These are phyloP conservation scores for Trametes cingulata DNA, from an alignment of 768 basidiomycete species.

Conservation along the genomic window DNA sequence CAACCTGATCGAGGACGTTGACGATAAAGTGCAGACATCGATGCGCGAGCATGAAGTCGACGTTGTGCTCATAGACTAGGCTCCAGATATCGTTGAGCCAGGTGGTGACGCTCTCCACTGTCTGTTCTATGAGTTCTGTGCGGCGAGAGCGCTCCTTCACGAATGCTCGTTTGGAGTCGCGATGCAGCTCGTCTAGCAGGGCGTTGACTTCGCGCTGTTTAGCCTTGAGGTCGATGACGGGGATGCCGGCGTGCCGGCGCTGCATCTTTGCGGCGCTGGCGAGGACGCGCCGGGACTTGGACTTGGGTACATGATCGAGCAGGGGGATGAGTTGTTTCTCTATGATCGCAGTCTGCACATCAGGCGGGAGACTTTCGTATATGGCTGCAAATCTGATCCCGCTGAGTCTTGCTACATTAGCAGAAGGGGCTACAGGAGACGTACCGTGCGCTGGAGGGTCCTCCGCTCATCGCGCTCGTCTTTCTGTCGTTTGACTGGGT, in stretches of 20 bases:
- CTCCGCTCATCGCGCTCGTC: background rate
- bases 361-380: slow-evolving; percentile 53
- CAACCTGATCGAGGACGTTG: slow-evolving; percentile 48
- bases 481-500: background rate
- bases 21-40: slow-evolving; percentile 53
- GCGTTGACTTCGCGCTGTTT: slow-evolving; percentile 57
- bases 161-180: slow-evolving; percentile 53
- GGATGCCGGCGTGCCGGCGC: slow-evolving; percentile 41
- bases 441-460: slow-evolving; percentile 5
- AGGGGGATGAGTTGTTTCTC: slow-evolving; percentile 52
- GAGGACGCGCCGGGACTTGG: slow-evolving; percentile 40
- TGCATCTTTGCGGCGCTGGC: slow-evolving; percentile 44
- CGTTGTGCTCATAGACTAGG: slow-evolving; percentile 57
- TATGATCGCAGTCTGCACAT: slow-evolving; percentile 50
- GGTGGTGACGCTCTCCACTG: slow-evolving; percentile 51
- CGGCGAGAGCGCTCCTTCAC: slow-evolving; percentile 54
- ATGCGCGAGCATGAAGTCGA: slow-evolving; percentile 54
- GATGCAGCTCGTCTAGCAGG: slow-evolving; percentile 53
- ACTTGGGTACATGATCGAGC: slow-evolving; percentile 44
- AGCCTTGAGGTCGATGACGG: slow-evolving; percentile 49
- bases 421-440: background rate
- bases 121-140: slow-evolving; percentile 57
- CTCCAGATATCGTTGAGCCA: slow-evolving; percentile 71
- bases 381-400: slow-evolving; percentile 44
- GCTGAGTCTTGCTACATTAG: background rate